A percentile compares a stretch with the other conserved stretches of the same genome.
Conservation (phyloP, 2,329 filamentous ascomycete genomes). For the Nemania bipapillata region DNA sequence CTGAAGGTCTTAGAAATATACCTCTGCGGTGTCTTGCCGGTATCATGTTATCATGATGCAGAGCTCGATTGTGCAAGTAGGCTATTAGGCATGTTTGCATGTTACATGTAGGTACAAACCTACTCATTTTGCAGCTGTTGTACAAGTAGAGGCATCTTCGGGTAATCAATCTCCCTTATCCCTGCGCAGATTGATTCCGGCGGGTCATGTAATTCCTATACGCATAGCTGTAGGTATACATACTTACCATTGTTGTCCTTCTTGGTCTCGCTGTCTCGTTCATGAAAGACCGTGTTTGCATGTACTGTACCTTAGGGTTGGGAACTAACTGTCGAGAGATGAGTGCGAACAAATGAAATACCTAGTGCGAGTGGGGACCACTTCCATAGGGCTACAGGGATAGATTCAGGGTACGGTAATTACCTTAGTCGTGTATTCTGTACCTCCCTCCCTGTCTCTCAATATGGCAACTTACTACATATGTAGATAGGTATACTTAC, state of each 20-base stretch:
- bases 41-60: not conserved
- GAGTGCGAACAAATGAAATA: not conserved
- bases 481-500: not conserved
- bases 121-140: not conserved
- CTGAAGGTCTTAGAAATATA: conserved; percentile 4
- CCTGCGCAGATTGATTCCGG: not conserved
- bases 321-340: no score
- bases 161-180: not conserved
- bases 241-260: no score
- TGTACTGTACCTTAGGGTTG: no score
- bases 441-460: not conserved
- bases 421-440: no score
- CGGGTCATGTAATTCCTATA: not conserved
- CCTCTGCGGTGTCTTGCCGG: not conserved
- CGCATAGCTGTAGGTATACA: not conserved
- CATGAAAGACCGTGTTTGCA: no score
- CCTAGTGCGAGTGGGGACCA: not conserved
- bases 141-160: not conserved
- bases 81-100: no score
- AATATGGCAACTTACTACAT: no score
- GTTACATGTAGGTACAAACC: no score
- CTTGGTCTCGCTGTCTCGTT: no score
- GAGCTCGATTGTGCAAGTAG: not conserved
- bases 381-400: not conserved
- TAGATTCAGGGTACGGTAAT: not conserved